Percentiles rank a stretch among this genome's conserved stretches.
These are phyloP conservation scores for Boehmeria nivea DNA, from an alignment of 306 rosid genomes.

Conservation along the genomic window DNA sequence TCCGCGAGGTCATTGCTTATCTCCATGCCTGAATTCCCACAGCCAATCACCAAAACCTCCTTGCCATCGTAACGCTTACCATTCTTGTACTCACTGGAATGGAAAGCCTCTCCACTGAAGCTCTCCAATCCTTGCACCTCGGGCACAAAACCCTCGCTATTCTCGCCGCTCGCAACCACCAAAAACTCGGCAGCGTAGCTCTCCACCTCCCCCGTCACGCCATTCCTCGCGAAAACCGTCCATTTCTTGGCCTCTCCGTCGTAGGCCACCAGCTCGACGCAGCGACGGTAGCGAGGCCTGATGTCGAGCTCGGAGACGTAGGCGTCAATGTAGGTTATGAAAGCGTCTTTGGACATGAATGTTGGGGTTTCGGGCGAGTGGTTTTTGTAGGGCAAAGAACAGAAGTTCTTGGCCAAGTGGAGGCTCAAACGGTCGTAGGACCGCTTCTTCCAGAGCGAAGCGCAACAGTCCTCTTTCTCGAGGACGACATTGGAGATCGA, in stretches of 20 bases:
- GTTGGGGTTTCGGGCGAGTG: conserved; percentile 5
- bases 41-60: conserved; percentile 29
- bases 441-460: conserved; percentile 32
- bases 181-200: conserved; percentile 13
- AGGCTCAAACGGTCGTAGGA: conserved; percentile 26
- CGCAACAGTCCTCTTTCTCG: conserved; percentile 26
- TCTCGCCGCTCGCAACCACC: conserved; percentile 32
- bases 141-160: conserved; percentile 13
- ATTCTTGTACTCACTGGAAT: conserved; percentile 7
- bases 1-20: conserved; percentile 20
- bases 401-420: conserved; percentile 27
- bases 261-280: conserved; percentile 1
- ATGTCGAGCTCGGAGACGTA: conserved; percentile 17
- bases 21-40: conserved; percentile 39
- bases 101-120: conserved; percentile 20
- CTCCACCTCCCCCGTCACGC: background rate
- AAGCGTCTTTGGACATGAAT: conserved; percentile 21
- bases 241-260: conserved; percentile 10
- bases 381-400: conserved; percentile 22
- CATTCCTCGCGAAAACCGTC: conserved; percentile 13
- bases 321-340: conserved; percentile 9
- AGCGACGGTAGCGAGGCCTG: conserved; percentile 4
- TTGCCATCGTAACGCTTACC: conserved; percentile 9
- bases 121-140: conserved; percentile 16
- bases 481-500: conserved; percentile 21